A percentile compares a stretch with the other conserved stretches of the same genome.
These are phyloP conservation scores for Solanum chiquidenum DNA, from an alignment of 257 asterid species.

Conservation along the genomic window DNA sequence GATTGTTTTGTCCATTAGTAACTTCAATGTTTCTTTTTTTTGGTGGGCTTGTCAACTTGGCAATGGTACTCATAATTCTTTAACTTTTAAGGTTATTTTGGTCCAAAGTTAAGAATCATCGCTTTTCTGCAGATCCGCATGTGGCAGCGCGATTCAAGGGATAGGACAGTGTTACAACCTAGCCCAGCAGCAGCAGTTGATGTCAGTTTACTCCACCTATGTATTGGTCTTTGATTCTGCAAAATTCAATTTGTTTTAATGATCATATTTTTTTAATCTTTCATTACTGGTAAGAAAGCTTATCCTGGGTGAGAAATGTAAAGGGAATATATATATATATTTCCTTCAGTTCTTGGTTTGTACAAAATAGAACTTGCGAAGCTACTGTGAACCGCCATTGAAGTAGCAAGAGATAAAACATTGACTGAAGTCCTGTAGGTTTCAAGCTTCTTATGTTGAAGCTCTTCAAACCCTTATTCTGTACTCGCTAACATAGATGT, in stretches of 20 bases:
- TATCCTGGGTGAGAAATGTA: background rate
- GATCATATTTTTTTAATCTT: background rate
- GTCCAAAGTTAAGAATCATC: background rate
- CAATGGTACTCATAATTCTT: background rate
- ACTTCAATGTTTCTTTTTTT: background rate
- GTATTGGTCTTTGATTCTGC: background rate
- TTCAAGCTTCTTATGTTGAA: background rate
- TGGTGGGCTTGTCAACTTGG: background rate
- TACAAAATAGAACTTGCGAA: background rate
- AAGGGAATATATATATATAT: background rate
- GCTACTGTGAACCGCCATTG: background rate
- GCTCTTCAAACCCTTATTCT: background rate
- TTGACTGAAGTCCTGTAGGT: background rate
- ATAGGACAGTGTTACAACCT: conserved; percentile 88
- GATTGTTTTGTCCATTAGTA: background rate
- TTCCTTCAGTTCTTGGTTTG: background rate
- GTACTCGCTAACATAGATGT: background rate
- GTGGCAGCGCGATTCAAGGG: conserved; percentile 92
- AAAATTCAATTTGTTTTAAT: background rate
- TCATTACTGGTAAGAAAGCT: background rate
- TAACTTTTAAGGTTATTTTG: background rate
- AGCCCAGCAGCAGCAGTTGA: conserved; percentile 96
- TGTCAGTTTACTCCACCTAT: conserved; percentile 38
- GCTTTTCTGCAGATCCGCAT: conserved; percentile 62
- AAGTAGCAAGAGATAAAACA: background rate